Evolutionary conservation across 2,329 filamentous ascomycete species (phyloP).

Genomic region (Scytalidium lignicola): DNA sequence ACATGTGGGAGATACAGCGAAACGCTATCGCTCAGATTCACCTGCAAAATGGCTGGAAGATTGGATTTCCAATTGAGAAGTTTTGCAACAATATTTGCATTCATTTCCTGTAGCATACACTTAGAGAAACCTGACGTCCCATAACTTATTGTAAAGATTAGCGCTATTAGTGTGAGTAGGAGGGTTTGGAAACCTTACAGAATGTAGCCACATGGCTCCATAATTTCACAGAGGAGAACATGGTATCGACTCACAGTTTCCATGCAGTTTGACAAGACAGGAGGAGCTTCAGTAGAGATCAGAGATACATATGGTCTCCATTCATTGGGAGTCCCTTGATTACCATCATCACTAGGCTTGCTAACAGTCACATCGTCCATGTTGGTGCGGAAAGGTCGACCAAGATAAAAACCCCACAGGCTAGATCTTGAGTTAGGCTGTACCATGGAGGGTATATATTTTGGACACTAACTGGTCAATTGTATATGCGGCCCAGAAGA

Average conservation of each 20-base stretch:
- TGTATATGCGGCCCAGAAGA: conserved; percentile 39
- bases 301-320: conserved; percentile 31
- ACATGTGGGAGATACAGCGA: background rate
- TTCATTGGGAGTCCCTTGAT: too few relatives aligned
- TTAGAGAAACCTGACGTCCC: too few relatives aligned
- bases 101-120: too few relatives aligned
- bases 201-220: background rate
- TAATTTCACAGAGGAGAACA: background rate
- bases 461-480: conserved; percentile 26
- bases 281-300: too few relatives aligned
- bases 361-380: conserved; percentile 34
- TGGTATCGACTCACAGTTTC: too few relatives aligned
- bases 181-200: background rate
- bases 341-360: conserved; percentile 30
- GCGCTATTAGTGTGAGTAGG: too few relatives aligned
- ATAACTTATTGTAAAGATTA: too few relatives aligned
- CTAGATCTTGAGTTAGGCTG: conserved; percentile 14
- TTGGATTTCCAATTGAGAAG: background rate
- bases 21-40: background rate
- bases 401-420: conserved; percentile 38
- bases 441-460: background rate
- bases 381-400: conserved; percentile 33
- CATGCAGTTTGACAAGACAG: too few relatives aligned
- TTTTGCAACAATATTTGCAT: background rate
- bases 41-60: background rate